Base-by-base conservation (phyloP, 139 green algal genomes). In the Coccomyxa sp. region DNA sequence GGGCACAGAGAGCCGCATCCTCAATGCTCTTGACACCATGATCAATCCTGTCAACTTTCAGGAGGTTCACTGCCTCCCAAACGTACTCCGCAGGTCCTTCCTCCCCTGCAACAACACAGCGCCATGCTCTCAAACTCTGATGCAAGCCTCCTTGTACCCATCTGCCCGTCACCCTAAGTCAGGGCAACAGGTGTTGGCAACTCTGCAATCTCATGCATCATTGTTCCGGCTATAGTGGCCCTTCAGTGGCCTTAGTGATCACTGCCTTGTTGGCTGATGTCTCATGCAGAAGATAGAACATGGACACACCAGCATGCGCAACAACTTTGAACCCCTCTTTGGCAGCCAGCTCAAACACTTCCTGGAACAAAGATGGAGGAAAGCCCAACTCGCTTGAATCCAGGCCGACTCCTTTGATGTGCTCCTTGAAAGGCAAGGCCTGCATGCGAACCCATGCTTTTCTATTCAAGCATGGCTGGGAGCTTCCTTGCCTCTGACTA, bases 1-100 rank as follows among this genome's bases (percentile, higher is more conserved):
- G 85, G 13, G 85, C 30, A 58, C 95, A 82, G 28, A 96, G 90
- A 38, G 75, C 23, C 0, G 83, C 68, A 67, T 95, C 92, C 28
- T 96, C 92, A 51, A 95, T 67, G 79, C 77, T 87, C 83, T 79
- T 88, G 0, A 95, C 80, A 58, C 92, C 93, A 63, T 96, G 93
- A 81, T 96, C 93, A 0, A 96, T 84, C 9, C 93, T 87, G 79
- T 88, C 58, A 14, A 91, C 91, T 13, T 86, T 58, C 0, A 90
- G 82, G 45, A 85, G 21, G 13, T 86, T 58, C 0, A 93, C 66
- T 14, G 89, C 88, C 32, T 90, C 77, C 86, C 88, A 91, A 14
- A 96, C 68, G 32, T 93, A 90, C 0, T 88, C 85, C 0, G 90
- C 76, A 10, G 84, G 84, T 0, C 86, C 90, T 82, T 94, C 90